These are phyloP conservation scores for Plasmodium gonderi DNA, from an alignment of 169 alveolate genomes.

Conservation along the genomic window DNA sequence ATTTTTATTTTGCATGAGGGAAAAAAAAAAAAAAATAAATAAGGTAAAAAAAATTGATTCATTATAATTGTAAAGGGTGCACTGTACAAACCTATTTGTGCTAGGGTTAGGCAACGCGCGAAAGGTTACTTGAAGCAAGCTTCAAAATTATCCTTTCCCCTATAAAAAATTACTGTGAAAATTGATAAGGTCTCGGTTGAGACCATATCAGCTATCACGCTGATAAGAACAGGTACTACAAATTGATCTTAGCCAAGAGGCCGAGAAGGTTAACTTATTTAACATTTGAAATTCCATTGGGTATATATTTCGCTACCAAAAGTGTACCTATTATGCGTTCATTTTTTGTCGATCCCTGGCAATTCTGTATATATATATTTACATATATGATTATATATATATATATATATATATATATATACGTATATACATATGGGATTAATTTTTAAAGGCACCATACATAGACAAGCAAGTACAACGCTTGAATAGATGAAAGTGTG, in stretches of 20 bases:
- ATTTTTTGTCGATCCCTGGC: not conserved
- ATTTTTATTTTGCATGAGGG: too few relatives aligned
- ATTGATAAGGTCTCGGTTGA: slow-evolving; percentile 87
- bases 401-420: too few relatives aligned
- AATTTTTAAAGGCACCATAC: not conserved
- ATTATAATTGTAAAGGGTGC: slow-evolving; percentile 83
- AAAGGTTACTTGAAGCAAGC: slow-evolving; percentile 87
- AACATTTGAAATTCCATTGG: not conserved
- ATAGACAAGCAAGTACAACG: too few relatives aligned
- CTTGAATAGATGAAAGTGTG: too few relatives aligned
- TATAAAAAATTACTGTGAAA: slow-evolving; percentile 86
- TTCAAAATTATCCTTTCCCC: slow-evolving; percentile 85
- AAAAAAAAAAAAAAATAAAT: too few relatives aligned
- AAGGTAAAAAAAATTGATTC: slow-evolving; percentile 16
- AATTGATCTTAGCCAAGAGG: slow-evolving; percentile 92
- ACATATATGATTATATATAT: slow-evolving; percentile 5
- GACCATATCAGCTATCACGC: slow-evolving; percentile 91
- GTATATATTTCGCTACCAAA: slow-evolving; percentile 71
- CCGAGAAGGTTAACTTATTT: slow-evolving; percentile 82
- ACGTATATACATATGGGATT: not conserved
- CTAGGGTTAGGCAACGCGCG: slow-evolving; percentile 90
- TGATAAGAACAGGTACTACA: slow-evolving; percentile 92
- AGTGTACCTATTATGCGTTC: slow-evolving; percentile 29
- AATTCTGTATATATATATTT: not conserved
- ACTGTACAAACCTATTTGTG: slow-evolving; percentile 89